Evolutionary conservation across 345 rosid genomes (phyloP), one percentile per base, ranked within the genome.

Genomic region (Raphanus sativus): DNA sequence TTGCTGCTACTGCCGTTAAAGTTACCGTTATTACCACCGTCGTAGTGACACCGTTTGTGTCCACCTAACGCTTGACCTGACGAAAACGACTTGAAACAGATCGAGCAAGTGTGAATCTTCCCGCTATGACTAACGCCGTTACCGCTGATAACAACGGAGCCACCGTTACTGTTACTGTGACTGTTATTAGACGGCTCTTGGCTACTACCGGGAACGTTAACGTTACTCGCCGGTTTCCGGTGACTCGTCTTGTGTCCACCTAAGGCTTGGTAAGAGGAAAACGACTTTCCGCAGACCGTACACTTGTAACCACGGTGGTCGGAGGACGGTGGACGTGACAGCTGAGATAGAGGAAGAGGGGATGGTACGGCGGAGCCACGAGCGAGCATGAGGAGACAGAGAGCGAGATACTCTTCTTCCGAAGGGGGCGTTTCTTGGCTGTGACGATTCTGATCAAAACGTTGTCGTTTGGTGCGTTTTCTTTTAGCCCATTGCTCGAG

Each of bases 201-300:
- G 45, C 50, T 80, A 4, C 50, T 80, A 4, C 70, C 68, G 42
- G 63, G 26, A 67, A 13, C 29, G 50, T n/a, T 71, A 26, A 1
- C 32, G 55, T 10, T 36, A 10, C 59, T 65, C 58, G 73, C 55
- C 73, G 81, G 83, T 81, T 91, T 93, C 59, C 94, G 85, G 84
- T 93, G 98, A 69, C 97, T 93, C 36, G 98, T 91, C 75, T 93
- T 93, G 81, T 93, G 98, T 7, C 98, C 98, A 13, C 98, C 98
- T 28, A 93, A 82, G 10, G 97, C 98, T 77, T 93, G 98, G 76
- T 91, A 93, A 56, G 97, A 91, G 11, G 85, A 73, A 69, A 93
- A 91, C 1, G 87, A 86, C 80, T 87, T 93, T 78, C 83, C 84
- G 76, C 98, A 93, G 4, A 93, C 95, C 9, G 88, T 70, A 67